Conservation (phyloP, 2,329 filamentous ascomycete genomes). For the Diaporthe sp. region DNA sequence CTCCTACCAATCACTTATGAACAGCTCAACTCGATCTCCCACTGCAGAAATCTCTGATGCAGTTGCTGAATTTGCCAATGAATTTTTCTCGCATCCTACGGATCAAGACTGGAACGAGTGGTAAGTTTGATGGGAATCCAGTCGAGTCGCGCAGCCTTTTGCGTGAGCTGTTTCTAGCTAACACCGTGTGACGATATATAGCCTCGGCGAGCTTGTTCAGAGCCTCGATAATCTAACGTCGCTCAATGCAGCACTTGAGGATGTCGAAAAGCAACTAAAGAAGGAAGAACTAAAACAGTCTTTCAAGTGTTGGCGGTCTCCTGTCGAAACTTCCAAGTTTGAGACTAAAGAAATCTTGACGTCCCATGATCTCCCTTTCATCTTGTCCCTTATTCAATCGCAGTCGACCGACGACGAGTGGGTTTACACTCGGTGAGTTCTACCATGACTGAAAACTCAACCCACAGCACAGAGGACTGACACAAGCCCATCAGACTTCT, state of each 20-base stretch:
- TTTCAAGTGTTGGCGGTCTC: neutral
- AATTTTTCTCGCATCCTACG: neutral
- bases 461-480: neutral
- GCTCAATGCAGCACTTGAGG: neutral
- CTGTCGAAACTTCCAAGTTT: neutral
- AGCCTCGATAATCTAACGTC: neutral
- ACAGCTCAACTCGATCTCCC: neutral
- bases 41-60: neutral
- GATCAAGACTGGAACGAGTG: conserved; percentile 8
- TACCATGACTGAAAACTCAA: neutral
- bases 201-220: conserved; percentile 11
- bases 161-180: neutral
- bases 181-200: neutral
- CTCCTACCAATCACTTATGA: neutral
- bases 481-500: neutral
- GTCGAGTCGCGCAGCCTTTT: neutral
- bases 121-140: neutral
- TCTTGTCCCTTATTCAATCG: neutral
- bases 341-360: neutral
- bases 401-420: neutral
- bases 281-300: neutral
- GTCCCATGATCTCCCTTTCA: neutral
- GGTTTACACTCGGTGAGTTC: neutral
- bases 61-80: neutral
- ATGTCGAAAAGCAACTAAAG: neutral